Evolutionary conservation across 1,139 yeast genomes (phyloP).

Genomic region (Kurtzmaniella quercitrusa): DNA sequence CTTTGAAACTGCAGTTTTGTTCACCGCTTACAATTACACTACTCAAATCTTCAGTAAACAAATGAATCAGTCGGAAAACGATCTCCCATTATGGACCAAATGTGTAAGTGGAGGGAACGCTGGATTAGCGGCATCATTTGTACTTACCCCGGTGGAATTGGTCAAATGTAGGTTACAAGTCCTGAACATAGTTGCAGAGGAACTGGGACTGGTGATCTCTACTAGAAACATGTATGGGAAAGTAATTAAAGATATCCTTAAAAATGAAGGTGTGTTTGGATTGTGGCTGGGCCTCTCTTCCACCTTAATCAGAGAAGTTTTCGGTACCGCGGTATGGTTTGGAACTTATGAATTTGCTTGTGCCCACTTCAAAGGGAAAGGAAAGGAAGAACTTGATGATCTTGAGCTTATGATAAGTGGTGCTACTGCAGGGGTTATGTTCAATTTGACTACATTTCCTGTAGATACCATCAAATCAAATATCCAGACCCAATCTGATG

Average conservation of each 20-base stretch:
- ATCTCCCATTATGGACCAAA: constrained; percentile 34
- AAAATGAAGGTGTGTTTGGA: constrained; percentile 50
- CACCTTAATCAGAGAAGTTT: constrained; percentile 78
- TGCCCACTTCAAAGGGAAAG: constrained; percentile 28
- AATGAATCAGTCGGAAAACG: constrained; percentile 15
- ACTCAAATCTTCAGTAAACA: constrained; percentile 13
- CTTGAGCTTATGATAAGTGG: constrained; percentile 66
- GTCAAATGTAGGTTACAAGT: constrained; percentile 89
- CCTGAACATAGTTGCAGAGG: constrained; percentile 5
- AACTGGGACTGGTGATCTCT: background rate
- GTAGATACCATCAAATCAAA: constrained; percentile 87
- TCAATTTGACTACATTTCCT: constrained; percentile 79
- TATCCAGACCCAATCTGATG: constrained; percentile 61
- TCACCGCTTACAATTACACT: constrained; percentile 50
- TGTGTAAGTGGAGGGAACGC: constrained; percentile 72
- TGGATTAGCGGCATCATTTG: constrained; percentile 79
- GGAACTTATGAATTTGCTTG: constrained; percentile 72
- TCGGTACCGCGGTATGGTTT: constrained; percentile 94
- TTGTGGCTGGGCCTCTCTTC: constrained; percentile 84
- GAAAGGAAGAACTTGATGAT: constrained; percentile 30
- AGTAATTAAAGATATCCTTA: constrained; percentile 42
- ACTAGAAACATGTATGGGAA: constrained; percentile 13
- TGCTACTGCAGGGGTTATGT: constrained; percentile 80
- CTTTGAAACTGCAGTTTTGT: constrained; percentile 73
- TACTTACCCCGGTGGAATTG: constrained; percentile 85